phyloP scores from a whole-genome alignment of 2,329 filamentous ascomycete species.

The Thelonectria blattea region DNA sequence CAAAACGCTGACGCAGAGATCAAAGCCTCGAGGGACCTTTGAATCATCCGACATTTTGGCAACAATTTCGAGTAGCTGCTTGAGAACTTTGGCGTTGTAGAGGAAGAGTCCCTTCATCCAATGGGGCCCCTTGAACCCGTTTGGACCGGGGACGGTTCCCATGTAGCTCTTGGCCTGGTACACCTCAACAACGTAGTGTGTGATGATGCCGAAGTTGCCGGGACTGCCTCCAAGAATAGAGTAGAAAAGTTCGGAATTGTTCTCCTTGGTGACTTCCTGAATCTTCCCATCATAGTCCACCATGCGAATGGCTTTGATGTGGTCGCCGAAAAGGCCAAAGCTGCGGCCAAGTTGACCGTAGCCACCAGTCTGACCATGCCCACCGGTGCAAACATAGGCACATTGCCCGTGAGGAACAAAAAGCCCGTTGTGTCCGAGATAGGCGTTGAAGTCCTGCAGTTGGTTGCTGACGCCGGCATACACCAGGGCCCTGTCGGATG shows the following conservation, averaged over 20 bases:
- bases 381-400: slow-evolving; percentile 52
- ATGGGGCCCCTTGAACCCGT: slow-evolving; percentile 28
- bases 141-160: slow-evolving; percentile 34
- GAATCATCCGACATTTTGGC: slow-evolving; percentile 53
- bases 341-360: slow-evolving; percentile 54
- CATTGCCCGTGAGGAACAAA: slow-evolving; percentile 56
- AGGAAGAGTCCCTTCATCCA: slow-evolving; percentile 49
- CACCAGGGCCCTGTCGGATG: slow-evolving; percentile 44
- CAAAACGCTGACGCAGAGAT: slow-evolving; percentile 54
- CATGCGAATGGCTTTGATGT: slow-evolving; percentile 55
- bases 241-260: slow-evolving; percentile 64
- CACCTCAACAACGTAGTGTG: slow-evolving; percentile 56
- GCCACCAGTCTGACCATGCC: slow-evolving; percentile 55
- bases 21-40: slow-evolving; percentile 52
- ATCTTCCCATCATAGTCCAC: slow-evolving; percentile 54
- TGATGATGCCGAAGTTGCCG: slow-evolving; percentile 63
- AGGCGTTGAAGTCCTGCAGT: slow-evolving; percentile 51
- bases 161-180: slow-evolving; percentile 45
- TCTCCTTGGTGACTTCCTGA: slow-evolving; percentile 52
- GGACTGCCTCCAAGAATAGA: slow-evolving; percentile 63
- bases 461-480: slow-evolving; percentile 49
- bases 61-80: slow-evolving; percentile 46
- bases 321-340: slow-evolving; percentile 61
- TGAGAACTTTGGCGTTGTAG: slow-evolving; percentile 48
- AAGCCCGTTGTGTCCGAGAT: slow-evolving; percentile 46